These are phyloP conservation scores for Sporothrix brasiliensis DNA, from an alignment of 2,329 filamentous ascomycete species.

Conservation along the genomic window DNA sequence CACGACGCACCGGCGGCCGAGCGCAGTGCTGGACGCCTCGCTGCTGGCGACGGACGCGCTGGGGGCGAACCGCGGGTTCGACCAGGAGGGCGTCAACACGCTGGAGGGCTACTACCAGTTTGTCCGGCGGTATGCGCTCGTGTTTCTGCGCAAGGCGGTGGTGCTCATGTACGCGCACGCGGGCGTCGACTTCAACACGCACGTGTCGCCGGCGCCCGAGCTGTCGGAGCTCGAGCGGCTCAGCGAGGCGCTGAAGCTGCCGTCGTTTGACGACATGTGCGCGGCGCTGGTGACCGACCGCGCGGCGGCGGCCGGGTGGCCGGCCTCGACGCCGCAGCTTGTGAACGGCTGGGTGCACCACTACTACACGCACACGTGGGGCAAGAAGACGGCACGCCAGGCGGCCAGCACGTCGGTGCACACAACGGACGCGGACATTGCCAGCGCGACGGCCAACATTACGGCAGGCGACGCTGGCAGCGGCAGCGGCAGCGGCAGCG, in stretches of 20 bases:
- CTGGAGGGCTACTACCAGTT: slow-evolving; percentile 61
- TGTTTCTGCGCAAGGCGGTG: slow-evolving; percentile 82
- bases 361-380: slow-evolving; percentile 39
- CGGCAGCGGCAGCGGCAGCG: no score
- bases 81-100: slow-evolving; percentile 58
- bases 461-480: no score
- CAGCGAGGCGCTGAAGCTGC: slow-evolving; percentile 72
- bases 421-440: no score
- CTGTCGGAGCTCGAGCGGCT: slow-evolving; percentile 81
- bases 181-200: slow-evolving; percentile 81
- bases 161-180: slow-evolving; percentile 86
- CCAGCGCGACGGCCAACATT: no score
- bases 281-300: slow-evolving; percentile 52
- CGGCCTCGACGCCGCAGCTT: slow-evolving; percentile 49
- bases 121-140: slow-evolving; percentile 80
- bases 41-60: slow-evolving; percentile 41
- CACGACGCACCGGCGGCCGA: slow-evolving; percentile 26
- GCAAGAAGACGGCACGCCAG: not conserved
- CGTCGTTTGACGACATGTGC: slow-evolving; percentile 78
- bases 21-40: slow-evolving; percentile 39
- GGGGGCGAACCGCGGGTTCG: slow-evolving; percentile 53
- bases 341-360: slow-evolving; percentile 75
- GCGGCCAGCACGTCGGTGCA: not conserved
- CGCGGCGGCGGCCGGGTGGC: slow-evolving; percentile 53
- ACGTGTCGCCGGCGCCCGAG: slow-evolving; percentile 64